phyloP scores from a whole-genome alignment of 169 alveolate species.

The Plasmodium relictum region DNA sequence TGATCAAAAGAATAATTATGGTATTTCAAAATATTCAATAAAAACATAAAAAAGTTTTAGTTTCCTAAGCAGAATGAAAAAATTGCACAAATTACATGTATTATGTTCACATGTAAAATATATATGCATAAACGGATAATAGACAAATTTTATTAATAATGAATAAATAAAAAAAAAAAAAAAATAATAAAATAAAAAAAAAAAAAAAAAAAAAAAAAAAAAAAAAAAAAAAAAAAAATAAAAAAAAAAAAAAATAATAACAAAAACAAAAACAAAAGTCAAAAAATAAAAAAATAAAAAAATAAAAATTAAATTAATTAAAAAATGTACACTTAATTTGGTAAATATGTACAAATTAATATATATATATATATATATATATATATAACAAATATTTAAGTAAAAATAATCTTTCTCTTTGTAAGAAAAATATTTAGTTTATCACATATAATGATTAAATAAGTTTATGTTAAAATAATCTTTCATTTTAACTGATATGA shows the following conservation, averaged over 20 bases:
- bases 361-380: conserved; percentile 4
- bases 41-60: too few relatives aligned
- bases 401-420: neutral
- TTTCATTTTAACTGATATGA: conserved; percentile 30
- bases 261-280: conserved; percentile 10
- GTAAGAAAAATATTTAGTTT: neutral
- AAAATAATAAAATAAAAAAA: neutral
- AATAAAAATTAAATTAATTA: too few relatives aligned
- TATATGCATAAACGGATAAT: neutral
- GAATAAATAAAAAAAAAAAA: conserved; percentile 9
- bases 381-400: neutral
- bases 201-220: neutral
- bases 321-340: neutral
- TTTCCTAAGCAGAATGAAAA: too few relatives aligned
- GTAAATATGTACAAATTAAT: neutral
- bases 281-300: neutral
- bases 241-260: neutral
- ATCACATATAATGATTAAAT: neutral
- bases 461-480: conserved; percentile 26
- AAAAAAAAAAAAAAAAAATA: neutral
- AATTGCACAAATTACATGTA: too few relatives aligned
- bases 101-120: too few relatives aligned
- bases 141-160: neutral
- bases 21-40: neutral
- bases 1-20: too few relatives aligned